Evolutionary conservation across 331 rosid species (phyloP), one percentile per base, ranked within the genome.

Genomic region (Dryas integrifolia): DNA sequence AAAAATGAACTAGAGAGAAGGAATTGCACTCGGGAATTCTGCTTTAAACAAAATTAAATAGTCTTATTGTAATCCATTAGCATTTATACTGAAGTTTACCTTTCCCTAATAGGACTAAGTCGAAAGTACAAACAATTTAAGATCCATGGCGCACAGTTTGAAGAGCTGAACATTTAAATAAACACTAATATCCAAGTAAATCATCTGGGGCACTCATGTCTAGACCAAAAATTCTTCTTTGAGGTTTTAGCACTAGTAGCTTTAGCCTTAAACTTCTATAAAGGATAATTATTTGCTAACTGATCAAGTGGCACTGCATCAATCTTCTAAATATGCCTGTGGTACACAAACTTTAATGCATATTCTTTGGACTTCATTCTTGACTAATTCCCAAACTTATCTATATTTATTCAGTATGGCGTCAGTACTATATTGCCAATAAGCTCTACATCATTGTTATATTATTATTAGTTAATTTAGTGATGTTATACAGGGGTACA

Each of bases 401-500:
- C 10, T 8, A 15, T 53, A 43, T 21, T 39, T 7, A 40, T 43
- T 47, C 7, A 13, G 4, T 50, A 53, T 41, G 47, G 13, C 1
- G 12, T 39, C 24, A 21, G 65, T 55, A 55, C 16, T 65, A 12
- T 40, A 6, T 15, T 40, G 14, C 3, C 48, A 4, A n/a, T 52
- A 50, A 7, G 2, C 24, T 51, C 15, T 52, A 60, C 43, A 24
- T 39, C 11, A 2, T 21, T 16, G 39, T 12, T 67, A 9, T 59
- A 53, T 39, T 48, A 50, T 46, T 69, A 53, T 40, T 56, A 79
- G 64, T 69, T 67, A 67, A 56, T 74, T 49, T 73, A 43, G 69
- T 61, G 66, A 24, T 78, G 53, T 55, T 76, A 75, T 47, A 69
- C 90, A 92, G 96, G 97, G 97, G 69, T 92, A 92, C 74, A 86